phyloP scores from a whole-genome alignment of 805 yeast species.

The Pichia scutulata region DNA sequence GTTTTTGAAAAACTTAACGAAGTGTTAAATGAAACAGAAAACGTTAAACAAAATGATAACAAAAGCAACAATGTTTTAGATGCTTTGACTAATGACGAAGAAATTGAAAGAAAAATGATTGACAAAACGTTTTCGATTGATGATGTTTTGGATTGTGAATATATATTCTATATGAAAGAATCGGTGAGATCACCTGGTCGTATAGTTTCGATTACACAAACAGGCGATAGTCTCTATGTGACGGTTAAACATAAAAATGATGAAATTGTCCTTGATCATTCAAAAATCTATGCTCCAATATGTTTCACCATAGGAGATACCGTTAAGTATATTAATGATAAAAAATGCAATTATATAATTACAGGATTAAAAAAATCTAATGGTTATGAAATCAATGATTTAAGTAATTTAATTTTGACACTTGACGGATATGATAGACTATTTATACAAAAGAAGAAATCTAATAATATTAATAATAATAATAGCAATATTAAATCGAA shows the following conservation, averaged over 20 bases:
- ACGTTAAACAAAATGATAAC: background rate
- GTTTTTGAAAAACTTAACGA: background rate
- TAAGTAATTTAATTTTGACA: slow-evolving; percentile 2
- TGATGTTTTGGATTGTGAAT: slow-evolving; percentile 1
- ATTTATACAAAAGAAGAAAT: slow-evolving; percentile 1
- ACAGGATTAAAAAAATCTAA: slow-evolving; percentile 12
- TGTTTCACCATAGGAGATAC: slow-evolving; percentile 14
- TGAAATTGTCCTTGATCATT: slow-evolving; percentile 1
- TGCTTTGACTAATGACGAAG: background rate
- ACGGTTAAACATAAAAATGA: slow-evolving; percentile 1
- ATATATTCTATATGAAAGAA: background rate
- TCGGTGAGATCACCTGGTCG: background rate
- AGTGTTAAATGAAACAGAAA: background rate
- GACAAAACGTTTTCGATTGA: background rate
- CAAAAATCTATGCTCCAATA: slow-evolving; percentile 16
- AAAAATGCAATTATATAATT: slow-evolving; percentile 6
- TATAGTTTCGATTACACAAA: background rate
- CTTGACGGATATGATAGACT: slow-evolving; percentile 11
- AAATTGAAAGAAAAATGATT: background rate
- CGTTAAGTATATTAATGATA: slow-evolving; percentile 6
- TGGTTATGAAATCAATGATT: background rate
- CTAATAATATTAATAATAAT: background rate
- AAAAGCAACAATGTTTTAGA: no score
- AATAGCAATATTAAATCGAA: background rate
- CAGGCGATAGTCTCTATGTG: background rate